phyloP scores from a whole-genome alignment of 2,329 filamentous ascomycete species.

The Cercospora sojina region DNA sequence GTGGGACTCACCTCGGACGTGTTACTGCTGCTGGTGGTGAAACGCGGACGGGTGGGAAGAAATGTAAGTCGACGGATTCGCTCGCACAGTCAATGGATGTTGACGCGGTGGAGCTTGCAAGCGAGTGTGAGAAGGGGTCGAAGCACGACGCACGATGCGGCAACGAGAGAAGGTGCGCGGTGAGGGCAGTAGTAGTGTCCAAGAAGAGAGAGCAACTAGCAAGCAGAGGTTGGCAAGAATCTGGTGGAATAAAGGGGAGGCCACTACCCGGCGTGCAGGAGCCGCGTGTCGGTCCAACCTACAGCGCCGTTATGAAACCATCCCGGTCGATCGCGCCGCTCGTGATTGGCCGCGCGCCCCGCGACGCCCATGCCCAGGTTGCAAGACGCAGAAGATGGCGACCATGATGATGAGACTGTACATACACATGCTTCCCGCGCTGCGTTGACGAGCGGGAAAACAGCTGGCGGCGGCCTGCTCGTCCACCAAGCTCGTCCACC shows the following conservation, averaged over 20 bases:
- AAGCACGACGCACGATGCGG: conserved; percentile 11
- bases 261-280: conserved; percentile 10
- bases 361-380: not conserved
- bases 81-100: conserved; percentile 13
- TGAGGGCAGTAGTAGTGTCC: not conserved
- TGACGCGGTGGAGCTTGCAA: conserved; percentile 11
- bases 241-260: conserved; percentile 16
- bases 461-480: not conserved
- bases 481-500: not conserved
- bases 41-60: conserved; percentile 5
- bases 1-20: conserved; percentile 18
- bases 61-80: conserved; percentile 17
- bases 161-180: conserved; percentile 21
- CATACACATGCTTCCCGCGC: not conserved
- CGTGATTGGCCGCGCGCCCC: conserved; percentile 6
- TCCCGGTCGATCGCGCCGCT: not conserved
- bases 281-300: conserved; percentile 6
- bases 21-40: conserved; percentile 19
- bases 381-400: not conserved
- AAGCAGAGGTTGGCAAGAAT: conserved; percentile 14
- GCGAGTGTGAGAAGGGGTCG: conserved; percentile 15
- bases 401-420: not conserved
- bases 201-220: not conserved
- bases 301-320: conserved; percentile 4
- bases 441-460: not conserved